These are phyloP conservation scores for Cryptococcus depauperatus DNA, from an alignment of 1,284 basidiomycete genomes.

Conservation along the genomic window DNA sequence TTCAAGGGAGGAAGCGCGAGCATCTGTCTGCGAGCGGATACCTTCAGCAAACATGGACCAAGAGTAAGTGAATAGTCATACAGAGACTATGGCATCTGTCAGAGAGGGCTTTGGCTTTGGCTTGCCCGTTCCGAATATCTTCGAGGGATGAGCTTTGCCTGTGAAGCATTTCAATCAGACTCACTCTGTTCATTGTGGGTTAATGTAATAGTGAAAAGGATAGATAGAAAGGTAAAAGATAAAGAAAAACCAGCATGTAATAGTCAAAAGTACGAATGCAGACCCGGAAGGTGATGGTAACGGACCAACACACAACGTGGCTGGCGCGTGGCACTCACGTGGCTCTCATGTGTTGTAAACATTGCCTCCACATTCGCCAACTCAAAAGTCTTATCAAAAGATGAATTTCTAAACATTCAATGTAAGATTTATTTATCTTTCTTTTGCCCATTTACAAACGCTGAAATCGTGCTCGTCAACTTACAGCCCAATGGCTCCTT, in stretches of 20 bases:
- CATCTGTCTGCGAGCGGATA: constrained; percentile 62
- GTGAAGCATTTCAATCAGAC: no score
- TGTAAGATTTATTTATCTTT: no score
- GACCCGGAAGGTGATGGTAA: not conserved
- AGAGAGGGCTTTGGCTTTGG: constrained; percentile 66
- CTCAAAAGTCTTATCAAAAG: constrained; percentile 1
- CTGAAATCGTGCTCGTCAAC: no score
- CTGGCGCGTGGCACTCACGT: constrained; percentile 1
- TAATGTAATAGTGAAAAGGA: not conserved
- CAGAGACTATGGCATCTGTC: constrained; percentile 82
- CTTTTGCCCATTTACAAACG: no score
- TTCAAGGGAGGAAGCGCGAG: constrained; percentile 79
- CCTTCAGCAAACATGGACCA: not conserved
- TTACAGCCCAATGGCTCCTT: no score
- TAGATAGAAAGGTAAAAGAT: not conserved
- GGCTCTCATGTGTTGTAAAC: constrained; percentile 1
- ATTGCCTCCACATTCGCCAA: not conserved
- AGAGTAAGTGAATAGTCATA: constrained; percentile 42
- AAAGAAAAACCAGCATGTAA: not conserved
- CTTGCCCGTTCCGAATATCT: constrained; percentile 71
- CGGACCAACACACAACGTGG: not conserved
- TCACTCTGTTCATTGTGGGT: constrained; percentile 34
- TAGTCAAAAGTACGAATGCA: not conserved
- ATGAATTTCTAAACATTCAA: no score
- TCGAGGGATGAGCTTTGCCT: constrained; percentile 4